A percentile compares a stretch with the other conserved stretches of the same genome.
phyloP scores from a whole-genome alignment of 2,329 filamentous ascomycete species.

The Colletotrichum sp. region DNA sequence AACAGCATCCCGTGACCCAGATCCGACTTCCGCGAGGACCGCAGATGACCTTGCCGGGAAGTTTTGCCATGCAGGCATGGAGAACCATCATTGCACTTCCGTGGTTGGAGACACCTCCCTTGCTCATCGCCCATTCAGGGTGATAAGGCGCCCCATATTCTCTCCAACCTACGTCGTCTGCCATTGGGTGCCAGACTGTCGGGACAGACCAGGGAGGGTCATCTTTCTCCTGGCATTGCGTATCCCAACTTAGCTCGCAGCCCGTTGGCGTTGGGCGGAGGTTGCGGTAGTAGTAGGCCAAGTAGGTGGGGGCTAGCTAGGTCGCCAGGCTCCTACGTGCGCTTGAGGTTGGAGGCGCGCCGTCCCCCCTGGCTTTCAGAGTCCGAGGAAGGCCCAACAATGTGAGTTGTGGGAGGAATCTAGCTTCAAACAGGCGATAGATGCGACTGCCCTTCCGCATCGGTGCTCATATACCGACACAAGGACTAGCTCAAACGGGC shows the following conservation, averaged over 20 bases:
- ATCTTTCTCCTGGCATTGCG: background rate
- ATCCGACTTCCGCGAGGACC: background rate
- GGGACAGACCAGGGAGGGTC: background rate
- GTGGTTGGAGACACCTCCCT: background rate
- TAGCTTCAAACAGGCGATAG: background rate
- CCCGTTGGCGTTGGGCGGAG: background rate
- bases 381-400: background rate
- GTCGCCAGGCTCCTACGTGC: background rate
- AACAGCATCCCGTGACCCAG: background rate
- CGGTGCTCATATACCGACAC: background rate
- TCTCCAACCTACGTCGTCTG: background rate
- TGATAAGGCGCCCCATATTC: background rate
- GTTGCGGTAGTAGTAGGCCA: background rate
- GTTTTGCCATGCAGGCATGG: constrained; percentile 10
- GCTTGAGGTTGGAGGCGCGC: background rate
- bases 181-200: constrained; percentile 1
- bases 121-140: background rate
- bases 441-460: background rate
- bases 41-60: background rate
- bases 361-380: background rate
- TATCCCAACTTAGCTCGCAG: background rate
- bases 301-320: background rate
- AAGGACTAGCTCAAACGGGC: background rate
- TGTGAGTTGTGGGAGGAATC: background rate
- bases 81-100: background rate